Evolutionary conservation across 1,139 yeast genomes (phyloP).

Genomic region (Hemisphaericaspora xylanilytica): DNA sequence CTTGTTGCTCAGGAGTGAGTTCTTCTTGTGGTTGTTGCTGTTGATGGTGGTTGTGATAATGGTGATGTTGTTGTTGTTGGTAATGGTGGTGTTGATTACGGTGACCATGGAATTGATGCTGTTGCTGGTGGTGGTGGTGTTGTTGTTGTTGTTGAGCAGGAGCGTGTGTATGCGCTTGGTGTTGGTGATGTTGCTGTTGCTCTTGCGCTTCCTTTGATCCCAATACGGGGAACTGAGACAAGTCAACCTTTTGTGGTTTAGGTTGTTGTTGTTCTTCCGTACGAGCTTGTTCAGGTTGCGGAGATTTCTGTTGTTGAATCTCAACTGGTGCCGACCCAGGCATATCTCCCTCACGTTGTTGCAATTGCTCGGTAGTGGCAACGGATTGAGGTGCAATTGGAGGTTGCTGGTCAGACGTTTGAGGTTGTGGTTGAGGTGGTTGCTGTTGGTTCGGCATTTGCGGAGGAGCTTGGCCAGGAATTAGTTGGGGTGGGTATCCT

Average conservation of each 20-base stretch:
- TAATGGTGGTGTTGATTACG: slow-evolving; percentile 11
- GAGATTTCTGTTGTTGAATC: too few relatives aligned
- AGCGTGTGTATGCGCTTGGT: too few relatives aligned
- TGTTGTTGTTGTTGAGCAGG: slow-evolving; percentile 11
- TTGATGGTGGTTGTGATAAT: slow-evolving; percentile 16
- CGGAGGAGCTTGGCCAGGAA: slow-evolving; percentile 10
- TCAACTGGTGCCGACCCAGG: too few relatives aligned
- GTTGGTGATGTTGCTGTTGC: too few relatives aligned
- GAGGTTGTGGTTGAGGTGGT: slow-evolving; percentile 19
- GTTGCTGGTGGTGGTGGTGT: slow-evolving; percentile 9
- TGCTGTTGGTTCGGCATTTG: slow-evolving; percentile 16
- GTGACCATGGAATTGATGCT: slow-evolving; percentile 7
- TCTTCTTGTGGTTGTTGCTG: slow-evolving; percentile 26
- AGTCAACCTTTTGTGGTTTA: too few relatives aligned
- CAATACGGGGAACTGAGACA: too few relatives aligned
- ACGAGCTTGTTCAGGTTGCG: too few relatives aligned
- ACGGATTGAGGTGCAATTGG: slow-evolving; percentile 16
- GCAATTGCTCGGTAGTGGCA: too few relatives aligned
- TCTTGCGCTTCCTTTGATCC: too few relatives aligned
- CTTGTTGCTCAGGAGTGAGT: slow-evolving; percentile 48
- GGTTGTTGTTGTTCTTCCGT: too few relatives aligned
- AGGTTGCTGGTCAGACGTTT: too few relatives aligned
- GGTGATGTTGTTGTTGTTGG: slow-evolving; percentile 14
- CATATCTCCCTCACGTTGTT: too few relatives aligned
- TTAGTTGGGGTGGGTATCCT: slow-evolving; percentile 28